Conservation (phyloP, 768 basidiomycete genomes). For the Suillus subluteus region DNA sequence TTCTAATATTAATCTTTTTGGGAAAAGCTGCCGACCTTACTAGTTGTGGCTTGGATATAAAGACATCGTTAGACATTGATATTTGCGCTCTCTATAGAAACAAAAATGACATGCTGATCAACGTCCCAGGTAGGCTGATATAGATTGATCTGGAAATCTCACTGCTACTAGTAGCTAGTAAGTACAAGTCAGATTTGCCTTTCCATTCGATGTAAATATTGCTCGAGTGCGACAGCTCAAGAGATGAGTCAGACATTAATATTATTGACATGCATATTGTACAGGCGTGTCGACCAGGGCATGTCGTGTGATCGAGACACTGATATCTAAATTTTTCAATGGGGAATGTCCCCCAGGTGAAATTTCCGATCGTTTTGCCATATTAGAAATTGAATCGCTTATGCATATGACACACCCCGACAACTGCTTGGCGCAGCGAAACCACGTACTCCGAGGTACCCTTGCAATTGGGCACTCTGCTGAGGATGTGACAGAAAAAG, state of each 20-base stretch:
- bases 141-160: background rate
- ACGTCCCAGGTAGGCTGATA: background rate
- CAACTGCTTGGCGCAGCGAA: background rate
- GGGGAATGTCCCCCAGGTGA: background rate
- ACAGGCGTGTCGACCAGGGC: background rate
- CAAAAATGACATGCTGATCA: background rate
- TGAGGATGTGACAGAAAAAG: background rate
- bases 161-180: background rate
- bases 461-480: background rate
- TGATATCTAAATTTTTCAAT: background rate
- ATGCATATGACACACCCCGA: background rate
- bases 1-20: background rate
- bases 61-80: background rate
- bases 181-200: background rate
- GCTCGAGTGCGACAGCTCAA: background rate
- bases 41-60: background rate
- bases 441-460: background rate
- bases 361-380: background rate
- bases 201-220: background rate
- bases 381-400: background rate
- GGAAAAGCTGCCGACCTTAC: background rate
- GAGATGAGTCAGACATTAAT: slow-evolving; percentile 1
- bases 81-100: background rate
- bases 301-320: background rate
- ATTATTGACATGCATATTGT: background rate